These are phyloP conservation scores for Taxawa tesnikishii DNA, from an alignment of 2,329 filamentous ascomycete species.

Conservation along the genomic window DNA sequence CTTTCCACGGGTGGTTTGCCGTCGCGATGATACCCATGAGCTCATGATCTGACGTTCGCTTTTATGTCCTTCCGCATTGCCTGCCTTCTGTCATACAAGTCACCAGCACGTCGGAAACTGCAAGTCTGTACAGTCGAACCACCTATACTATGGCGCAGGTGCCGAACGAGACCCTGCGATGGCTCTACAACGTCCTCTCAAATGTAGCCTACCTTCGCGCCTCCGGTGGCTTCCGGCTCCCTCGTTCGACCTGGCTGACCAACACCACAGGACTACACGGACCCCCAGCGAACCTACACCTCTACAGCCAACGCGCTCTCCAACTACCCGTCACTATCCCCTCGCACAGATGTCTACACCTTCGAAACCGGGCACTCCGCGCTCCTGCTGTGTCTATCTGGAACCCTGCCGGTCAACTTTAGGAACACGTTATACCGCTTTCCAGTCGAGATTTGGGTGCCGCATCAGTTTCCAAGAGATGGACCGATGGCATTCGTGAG, in stretches of 20 bases:
- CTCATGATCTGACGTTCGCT: no score
- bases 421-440: constrained; percentile 83
- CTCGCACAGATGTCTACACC: constrained; percentile 90
- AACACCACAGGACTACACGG: constrained; percentile 67
- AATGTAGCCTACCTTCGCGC: constrained; percentile 1
- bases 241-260: constrained; percentile 11
- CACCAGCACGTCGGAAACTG: no score
- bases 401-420: constrained; percentile 85
- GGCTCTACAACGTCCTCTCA: constrained; percentile 76
- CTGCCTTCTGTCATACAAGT: no score
- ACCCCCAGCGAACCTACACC: constrained; percentile 85
- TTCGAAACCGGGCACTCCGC: constrained; percentile 81
- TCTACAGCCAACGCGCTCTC: constrained; percentile 76
- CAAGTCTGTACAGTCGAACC: no score
- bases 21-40: no score
- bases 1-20: no score
- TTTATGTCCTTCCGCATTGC: no score
- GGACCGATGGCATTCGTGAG: constrained; percentile 80
- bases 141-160: constrained; percentile 52
- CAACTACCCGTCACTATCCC: constrained; percentile 66
- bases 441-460: constrained; percentile 85
- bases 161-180: constrained; percentile 82
- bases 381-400: constrained; percentile 72
- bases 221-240: background rate
- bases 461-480: constrained; percentile 77